Conservation (phyloP, 257 asterid species). For the Schizonepeta tenuifolia region DNA sequence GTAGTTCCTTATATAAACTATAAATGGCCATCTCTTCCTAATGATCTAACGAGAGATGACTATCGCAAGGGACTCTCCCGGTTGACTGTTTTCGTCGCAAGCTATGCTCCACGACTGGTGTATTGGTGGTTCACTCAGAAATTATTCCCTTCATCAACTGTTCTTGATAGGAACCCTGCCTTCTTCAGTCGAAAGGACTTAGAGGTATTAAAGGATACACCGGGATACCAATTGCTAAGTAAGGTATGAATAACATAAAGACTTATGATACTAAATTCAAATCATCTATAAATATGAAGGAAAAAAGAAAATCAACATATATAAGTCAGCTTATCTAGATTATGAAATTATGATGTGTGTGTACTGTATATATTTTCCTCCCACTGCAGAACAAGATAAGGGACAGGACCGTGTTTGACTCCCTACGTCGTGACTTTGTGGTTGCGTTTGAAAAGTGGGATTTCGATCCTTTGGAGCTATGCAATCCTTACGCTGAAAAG, state of each 20-base stretch:
- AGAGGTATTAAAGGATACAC: constrained; percentile 77
- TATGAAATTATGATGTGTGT: no score
- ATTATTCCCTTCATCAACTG: constrained; percentile 78
- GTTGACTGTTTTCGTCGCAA: constrained; percentile 56
- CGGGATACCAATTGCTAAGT: constrained; percentile 76
- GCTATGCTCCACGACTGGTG: constrained; percentile 61
- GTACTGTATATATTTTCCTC: background rate
- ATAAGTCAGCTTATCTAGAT: background rate
- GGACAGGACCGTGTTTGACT: constrained; percentile 56
- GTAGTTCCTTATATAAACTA: constrained; percentile 85
- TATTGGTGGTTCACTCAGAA: constrained; percentile 95
- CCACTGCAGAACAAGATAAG: constrained; percentile 61
- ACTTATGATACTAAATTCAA: no score
- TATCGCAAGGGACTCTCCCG: constrained; percentile 68
- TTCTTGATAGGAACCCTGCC: constrained; percentile 74
- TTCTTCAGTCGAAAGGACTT: constrained; percentile 73
- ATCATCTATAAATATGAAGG: background rate
- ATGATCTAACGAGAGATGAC: constrained; percentile 64
- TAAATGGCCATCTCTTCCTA: constrained; percentile 84
- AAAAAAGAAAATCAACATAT: background rate
- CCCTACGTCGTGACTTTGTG: constrained; percentile 71
- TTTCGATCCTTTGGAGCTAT: constrained; percentile 77
- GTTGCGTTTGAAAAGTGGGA: constrained; percentile 93
- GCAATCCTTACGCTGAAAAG: constrained; percentile 52
- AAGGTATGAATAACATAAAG: constrained; percentile 51